Conservation (phyloP, 2,329 filamentous ascomycete species). For the Colletotrichum siamense region DNA sequence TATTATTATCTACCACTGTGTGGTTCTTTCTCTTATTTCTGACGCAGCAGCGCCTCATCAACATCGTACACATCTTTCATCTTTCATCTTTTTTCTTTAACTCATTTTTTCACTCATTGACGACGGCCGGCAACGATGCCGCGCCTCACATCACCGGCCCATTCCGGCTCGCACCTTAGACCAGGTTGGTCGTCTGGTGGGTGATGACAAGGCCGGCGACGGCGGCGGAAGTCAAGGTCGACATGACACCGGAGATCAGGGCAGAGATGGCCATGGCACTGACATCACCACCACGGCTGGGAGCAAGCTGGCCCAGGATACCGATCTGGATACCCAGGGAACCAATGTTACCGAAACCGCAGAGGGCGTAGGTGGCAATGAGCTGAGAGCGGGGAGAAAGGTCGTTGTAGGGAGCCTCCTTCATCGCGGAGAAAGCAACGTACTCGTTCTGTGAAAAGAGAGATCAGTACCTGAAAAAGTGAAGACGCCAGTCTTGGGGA, state of each 20-base stretch:
- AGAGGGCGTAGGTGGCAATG: slow-evolving; percentile 87
- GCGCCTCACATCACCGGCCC: not conserved
- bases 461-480: slow-evolving; percentile 27
- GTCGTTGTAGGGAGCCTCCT: slow-evolving; percentile 53
- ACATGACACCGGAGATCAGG: slow-evolving; percentile 77
- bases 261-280: slow-evolving; percentile 78
- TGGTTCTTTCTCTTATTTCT: not conserved
- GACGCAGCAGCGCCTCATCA: not conserved
- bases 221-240: slow-evolving; percentile 79
- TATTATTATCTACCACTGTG: slow-evolving; percentile 7
- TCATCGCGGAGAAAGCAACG: slow-evolving; percentile 70
- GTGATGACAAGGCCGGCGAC: slow-evolving; percentile 79
- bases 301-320: slow-evolving; percentile 82
- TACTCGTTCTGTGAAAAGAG: slow-evolving; percentile 70
- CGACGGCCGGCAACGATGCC: not conserved
- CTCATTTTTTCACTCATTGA: not conserved
- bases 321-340: slow-evolving; percentile 90
- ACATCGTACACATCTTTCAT: slow-evolving; percentile 9
- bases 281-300: slow-evolving; percentile 75
- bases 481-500: not conserved
- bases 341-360: slow-evolving; percentile 84
- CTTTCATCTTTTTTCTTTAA: not conserved
- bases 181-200: slow-evolving; percentile 35
- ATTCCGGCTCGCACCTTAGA: not conserved
- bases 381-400: slow-evolving; percentile 75